Evolutionary conservation across 2,329 filamentous ascomycete species (phyloP), one percentile per base, ranked within the genome.

Genomic region (Cylindrodendrum hubeiense): DNA sequence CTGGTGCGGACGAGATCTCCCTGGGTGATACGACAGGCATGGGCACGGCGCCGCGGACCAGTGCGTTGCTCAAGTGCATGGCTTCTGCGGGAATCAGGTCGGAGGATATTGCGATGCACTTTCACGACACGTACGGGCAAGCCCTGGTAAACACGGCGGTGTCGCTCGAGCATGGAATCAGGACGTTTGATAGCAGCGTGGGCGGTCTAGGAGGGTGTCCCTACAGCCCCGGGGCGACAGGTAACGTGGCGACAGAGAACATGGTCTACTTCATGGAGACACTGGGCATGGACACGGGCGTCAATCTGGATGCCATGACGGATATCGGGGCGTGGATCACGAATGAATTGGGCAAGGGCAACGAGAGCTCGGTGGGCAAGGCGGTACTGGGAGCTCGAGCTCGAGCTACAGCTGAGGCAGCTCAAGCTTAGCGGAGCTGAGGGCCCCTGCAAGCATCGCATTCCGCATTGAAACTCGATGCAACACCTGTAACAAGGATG

Each of bases 11-110:
- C 75, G 94, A 97, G 83, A 94, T 98, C 71, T 93, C 92, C 2
- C 87, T 97, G 1, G 94, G 94, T 7, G 95, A 97, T 75, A 98
- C 95, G 0, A 95, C 94, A 0, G 95, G 95, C 19, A 94, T 97
- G 87, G 95, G 94, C 33, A 97, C 93, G 0, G 90, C 90, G n/a
- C 90, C 90, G 19, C 84, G 89, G 60, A 93, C 91, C 3, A 82
- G 84, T 60, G 87, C 88, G 60, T 81, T 94, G 50, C 82, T 94
- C 63, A 85, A 85, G 68, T 90, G 90, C 60, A 81, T 94, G 79
- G 79, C 84, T 9, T 86, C 89, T 1, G 91, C 91, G 2, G 91
- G 90, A 0, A 86, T 97, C 19, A 85, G 90, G 21, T 86, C 86
- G 59, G 88, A 90, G 72, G 90, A 93, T 72, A 80, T 97, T 12